Base-by-base conservation (phyloP, 495 filamentous ascomycete genomes). In the Extremus antarcticus region DNA sequence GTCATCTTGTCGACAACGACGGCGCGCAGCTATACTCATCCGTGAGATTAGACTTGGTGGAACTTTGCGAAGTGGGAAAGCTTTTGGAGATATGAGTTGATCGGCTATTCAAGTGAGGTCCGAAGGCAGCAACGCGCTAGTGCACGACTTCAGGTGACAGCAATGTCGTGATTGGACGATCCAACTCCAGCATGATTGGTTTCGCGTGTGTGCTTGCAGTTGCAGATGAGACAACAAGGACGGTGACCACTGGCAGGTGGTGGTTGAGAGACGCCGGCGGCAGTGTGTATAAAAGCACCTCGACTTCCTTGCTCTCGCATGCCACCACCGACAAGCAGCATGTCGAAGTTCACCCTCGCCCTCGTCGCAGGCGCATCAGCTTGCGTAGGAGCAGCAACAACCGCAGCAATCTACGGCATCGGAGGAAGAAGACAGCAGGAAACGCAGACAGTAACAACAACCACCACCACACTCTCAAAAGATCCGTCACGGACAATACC, bases 321-420 rank as follows among this genome's bases (percentile, higher is more conserved):
- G 58, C 50, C 54, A 52, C 53, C 58, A 19, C 7, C 47, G 3
- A 2, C 29, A 49, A 39, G 16, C 41, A 51, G 10, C 55, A 72
- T 72, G 70, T 70, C 68, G 8, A 72, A 72, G 55, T 64, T 62
- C 24, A 95, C 90, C 21, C 63, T 96, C 56, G 90, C 88, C 43
- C 77, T 92, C 43, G 86, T 95, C 61, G 92, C 90, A 40, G 90
- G 87, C 47, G 85, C 85, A 67, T 86, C 88, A 66, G 92, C 92
- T 45, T 88, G 86, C 66, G 84, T 88, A 39, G 92, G 91, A 20
- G 90, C 90, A 48, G 87, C 86, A 55, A 73, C 85, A 49, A 95
- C 90, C 40, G 86, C 84, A 25, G 76, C 89, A 17, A 76, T 94
- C 68, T 87, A 80, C 70, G 84, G 84, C n/a, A 67, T 79, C 51